Conservation (phyloP, 2,329 filamentous ascomycete genomes). For the Emergomyces orientalis region DNA sequence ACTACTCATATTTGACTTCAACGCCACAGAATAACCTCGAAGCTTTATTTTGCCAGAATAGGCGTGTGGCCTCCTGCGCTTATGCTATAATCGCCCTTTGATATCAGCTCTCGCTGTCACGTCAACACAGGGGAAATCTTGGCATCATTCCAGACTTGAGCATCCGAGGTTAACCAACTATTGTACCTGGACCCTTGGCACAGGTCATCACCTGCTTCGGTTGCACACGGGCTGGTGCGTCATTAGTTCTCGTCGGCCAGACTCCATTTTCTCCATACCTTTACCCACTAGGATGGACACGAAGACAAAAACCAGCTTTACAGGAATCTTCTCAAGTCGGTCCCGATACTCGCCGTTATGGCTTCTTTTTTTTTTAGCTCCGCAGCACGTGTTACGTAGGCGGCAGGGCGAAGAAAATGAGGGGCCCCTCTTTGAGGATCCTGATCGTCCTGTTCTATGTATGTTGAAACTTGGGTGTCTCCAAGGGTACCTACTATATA, state of each 20-base stretch:
- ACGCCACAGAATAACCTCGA: neutral
- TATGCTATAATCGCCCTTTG: neutral
- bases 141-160: neutral
- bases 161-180: constrained; percentile 3
- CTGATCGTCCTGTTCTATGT: neutral
- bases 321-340: neutral
- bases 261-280: neutral
- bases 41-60: neutral
- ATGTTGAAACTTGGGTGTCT: neutral
- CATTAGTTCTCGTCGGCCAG: neutral
- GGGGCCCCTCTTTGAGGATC: neutral
- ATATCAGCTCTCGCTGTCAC: neutral
- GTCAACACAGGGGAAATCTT: neutral
- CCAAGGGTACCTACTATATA: neutral
- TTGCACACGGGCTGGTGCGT: neutral
- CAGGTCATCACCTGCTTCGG: constrained; percentile 2
- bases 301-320: neutral
- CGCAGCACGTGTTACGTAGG: neutral
- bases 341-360: constrained; percentile 1
- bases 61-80: neutral
- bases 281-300: neutral
- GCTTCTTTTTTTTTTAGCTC: constrained; percentile 1
- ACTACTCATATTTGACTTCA: neutral
- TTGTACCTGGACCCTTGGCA: neutral
- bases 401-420: neutral